Evolutionary conservation across 148 eudicot genomes (phyloP).

Genomic region (Rhododendron vialii): DNA sequence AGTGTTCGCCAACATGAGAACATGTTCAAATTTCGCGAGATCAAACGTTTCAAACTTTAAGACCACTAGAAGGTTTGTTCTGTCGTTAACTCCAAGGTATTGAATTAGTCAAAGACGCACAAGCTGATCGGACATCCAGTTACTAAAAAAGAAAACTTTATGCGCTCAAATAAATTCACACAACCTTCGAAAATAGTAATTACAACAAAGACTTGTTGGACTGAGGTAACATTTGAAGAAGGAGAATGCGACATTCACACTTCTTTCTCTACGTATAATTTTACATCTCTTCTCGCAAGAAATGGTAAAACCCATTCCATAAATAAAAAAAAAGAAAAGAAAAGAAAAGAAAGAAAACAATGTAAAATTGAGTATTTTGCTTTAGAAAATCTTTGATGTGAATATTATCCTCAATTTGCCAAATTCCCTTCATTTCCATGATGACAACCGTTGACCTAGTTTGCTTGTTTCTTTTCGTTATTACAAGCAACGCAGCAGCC

Average conservation of each 20-base stretch:
- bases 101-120: no score
- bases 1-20: no score
- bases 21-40: no score
- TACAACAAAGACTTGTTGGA: neutral
- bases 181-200: neutral
- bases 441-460: neutral
- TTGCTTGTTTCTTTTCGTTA: neutral
- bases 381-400: neutral
- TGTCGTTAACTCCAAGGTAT: no score
- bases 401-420: neutral
- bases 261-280: neutral
- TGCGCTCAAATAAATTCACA: neutral
- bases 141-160: no score
- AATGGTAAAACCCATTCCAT: neutral
- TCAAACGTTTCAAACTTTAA: no score
- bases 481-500: neutral
- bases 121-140: no score
- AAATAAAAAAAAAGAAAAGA: no score
- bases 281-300: neutral
- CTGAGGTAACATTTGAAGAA: neutral
- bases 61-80: no score
- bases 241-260: neutral
- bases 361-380: no score
- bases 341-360: no score
- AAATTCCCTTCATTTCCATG: neutral